Base-by-base conservation (phyloP, 2,329 filamentous ascomycete species). In the Neonectria faginata region DNA sequence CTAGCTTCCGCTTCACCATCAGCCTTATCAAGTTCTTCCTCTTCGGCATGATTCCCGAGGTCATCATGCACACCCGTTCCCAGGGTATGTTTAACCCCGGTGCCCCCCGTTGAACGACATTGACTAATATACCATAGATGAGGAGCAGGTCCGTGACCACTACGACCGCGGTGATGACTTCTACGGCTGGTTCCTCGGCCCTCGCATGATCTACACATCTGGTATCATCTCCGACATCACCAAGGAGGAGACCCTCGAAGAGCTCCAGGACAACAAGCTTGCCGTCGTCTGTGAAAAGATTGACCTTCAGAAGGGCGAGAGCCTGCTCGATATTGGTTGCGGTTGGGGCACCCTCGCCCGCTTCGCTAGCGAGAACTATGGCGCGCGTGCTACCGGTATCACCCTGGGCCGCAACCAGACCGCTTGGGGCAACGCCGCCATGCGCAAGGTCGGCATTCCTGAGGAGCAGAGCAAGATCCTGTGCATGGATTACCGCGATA, bases 141-240 rank as follows among this genome's bases (percentile, higher is more conserved):
- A 97, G 87, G 95, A 98, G 81, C 96, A 98, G 83, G 94, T 98
- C 62, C 93, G 94, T 78, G 93, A 94, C 80, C 94, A 97, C 85
- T 99, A 99, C 82, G 96, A 98, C 86, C 91, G 94, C 70, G 96
- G 96, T 77, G 94, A 99, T 79, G 96, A 98, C 82, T 97, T 97
- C 84, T 99, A 99, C 85, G 91, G 89, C 79, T 99, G 94, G 94
- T 98, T 98, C 87, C 88, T 98, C 68, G 96, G 96, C 67, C 95
- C 95, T 64, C 94, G 95, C 77, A 99, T 98, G 96, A 93, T 98
- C 82, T 98, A 98, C 85, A 99, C 96, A 56, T 97, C 93, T 55
- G 96, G 96, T 75, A 85, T 99, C 75, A 97, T 99, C 78, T 91
- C 92, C 66, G 94, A 98, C 80, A 88, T 92, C 79, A 89, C 91